phyloP scores from a whole-genome alignment of 129 eudicot species.

The Dittrichia graveolens region DNA sequence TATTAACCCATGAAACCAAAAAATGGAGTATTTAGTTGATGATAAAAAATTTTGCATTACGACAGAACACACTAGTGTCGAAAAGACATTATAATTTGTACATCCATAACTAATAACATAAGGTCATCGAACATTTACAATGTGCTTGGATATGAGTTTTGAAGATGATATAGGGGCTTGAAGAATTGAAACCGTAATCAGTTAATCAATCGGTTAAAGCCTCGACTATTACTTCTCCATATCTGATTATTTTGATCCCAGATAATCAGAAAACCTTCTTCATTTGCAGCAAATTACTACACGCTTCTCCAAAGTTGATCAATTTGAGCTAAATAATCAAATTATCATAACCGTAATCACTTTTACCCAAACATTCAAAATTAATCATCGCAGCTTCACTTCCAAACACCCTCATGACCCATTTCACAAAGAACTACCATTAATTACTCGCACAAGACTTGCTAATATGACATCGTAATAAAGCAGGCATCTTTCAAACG shows the following conservation, averaged over 20 bases:
- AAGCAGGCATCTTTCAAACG: background rate
- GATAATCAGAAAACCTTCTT: background rate
- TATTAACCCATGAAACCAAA: background rate
- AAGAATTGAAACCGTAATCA: background rate
- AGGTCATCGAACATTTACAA: background rate
- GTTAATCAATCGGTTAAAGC: background rate
- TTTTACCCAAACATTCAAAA: background rate
- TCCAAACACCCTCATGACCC: background rate
- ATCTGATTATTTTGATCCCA: background rate
- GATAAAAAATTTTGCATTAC: slow-evolving; percentile 1
- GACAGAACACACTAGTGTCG: background rate
- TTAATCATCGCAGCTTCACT: background rate
- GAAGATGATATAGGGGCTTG: background rate
- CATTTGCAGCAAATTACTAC: background rate
- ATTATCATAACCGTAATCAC: background rate
- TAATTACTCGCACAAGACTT: background rate
- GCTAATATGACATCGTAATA: background rate
- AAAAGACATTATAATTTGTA: background rate
- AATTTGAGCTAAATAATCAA: background rate
- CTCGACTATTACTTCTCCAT: background rate
- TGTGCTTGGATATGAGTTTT: background rate
- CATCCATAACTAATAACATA: background rate
- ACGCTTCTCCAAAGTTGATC: background rate
- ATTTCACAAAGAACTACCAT: background rate
- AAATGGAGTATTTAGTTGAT: background rate